phyloP scores from a whole-genome alignment of 2,329 filamentous ascomycete species.

The Myrmaecium sp. region DNA sequence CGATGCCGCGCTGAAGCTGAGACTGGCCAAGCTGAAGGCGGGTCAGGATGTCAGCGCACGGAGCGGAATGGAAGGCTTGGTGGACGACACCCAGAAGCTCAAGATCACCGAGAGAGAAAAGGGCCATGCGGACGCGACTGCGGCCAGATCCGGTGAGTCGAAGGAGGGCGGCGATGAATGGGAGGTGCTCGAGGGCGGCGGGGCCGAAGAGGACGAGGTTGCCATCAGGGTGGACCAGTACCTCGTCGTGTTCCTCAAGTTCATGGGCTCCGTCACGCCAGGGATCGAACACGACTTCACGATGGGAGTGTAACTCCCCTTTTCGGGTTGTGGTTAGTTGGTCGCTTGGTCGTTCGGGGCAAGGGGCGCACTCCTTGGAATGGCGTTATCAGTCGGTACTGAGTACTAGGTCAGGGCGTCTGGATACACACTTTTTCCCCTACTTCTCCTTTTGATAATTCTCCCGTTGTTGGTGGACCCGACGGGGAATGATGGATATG shows the following conservation, averaged over 20 bases:
- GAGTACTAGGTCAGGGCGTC: too few relatives aligned
- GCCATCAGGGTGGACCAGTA: slow-evolving; percentile 82
- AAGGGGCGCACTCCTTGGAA: too few relatives aligned
- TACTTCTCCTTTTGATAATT: too few relatives aligned
- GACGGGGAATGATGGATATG: too few relatives aligned
- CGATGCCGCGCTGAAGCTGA: slow-evolving; percentile 78
- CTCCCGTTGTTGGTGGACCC: too few relatives aligned
- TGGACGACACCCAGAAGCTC: slow-evolving; percentile 56
- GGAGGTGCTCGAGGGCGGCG: slow-evolving; percentile 39
- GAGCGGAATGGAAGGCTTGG: slow-evolving; percentile 66
- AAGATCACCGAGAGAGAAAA: slow-evolving; percentile 36
- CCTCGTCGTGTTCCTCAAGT: slow-evolving; percentile 73
- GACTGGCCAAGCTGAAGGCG: slow-evolving; percentile 62
- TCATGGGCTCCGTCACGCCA: slow-evolving; percentile 60
- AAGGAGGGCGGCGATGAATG: slow-evolving; percentile 39
- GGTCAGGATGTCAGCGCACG: slow-evolving; percentile 34
- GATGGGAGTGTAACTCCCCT: slow-evolving; percentile 83
- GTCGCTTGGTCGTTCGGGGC: too few relatives aligned
- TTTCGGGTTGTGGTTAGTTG: too few relatives aligned
- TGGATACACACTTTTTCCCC: too few relatives aligned
- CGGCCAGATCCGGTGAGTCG: slow-evolving; percentile 15
- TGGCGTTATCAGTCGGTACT: too few relatives aligned
- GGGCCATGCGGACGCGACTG: slow-evolving; percentile 23
- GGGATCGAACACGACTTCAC: slow-evolving; percentile 97
- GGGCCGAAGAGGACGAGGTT: slow-evolving; percentile 52